phyloP scores from a whole-genome alignment of 345 rosid species.

The Boechera stricta region DNA sequence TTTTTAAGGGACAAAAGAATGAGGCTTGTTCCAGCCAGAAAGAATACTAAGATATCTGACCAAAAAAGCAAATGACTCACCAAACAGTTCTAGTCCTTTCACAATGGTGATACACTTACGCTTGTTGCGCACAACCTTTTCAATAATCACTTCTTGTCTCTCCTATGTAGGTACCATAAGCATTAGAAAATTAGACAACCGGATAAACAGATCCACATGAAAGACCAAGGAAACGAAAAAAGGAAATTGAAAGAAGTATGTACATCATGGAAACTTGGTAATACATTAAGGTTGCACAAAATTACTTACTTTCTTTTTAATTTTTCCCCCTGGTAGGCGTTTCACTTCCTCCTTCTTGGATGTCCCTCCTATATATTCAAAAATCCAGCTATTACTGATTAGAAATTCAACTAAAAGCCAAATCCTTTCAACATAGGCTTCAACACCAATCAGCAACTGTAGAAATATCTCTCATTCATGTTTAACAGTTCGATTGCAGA shows the following conservation, averaged over 20 bases:
- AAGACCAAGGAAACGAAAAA: neutral
- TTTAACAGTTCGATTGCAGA: neutral
- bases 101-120: slow-evolving; percentile 91
- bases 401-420: neutral
- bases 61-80: slow-evolving; percentile 51
- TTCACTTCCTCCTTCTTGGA: slow-evolving; percentile 80
- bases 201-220: neutral
- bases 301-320: slow-evolving; percentile 85
- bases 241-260: neutral
- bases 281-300: neutral
- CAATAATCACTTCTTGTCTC: slow-evolving; percentile 86
- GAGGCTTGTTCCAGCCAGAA: slow-evolving; percentile 24
- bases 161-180: slow-evolving; percentile 52
- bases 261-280: neutral
- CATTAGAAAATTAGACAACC: neutral
- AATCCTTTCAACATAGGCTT: slow-evolving; percentile 10
- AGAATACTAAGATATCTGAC: neutral
- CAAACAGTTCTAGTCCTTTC: slow-evolving; percentile 93
- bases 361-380: slow-evolving; percentile 49
- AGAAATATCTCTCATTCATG: neutral
- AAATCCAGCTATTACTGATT: neutral
- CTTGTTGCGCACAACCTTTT: slow-evolving; percentile 90
- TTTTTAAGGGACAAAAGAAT: slow-evolving; percentile 10
- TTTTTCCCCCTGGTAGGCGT: slow-evolving; percentile 92
- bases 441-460: neutral